Evolutionary conservation across 768 basidiomycete species (phyloP).

Genomic region (Leucocoprinus leucothites): DNA sequence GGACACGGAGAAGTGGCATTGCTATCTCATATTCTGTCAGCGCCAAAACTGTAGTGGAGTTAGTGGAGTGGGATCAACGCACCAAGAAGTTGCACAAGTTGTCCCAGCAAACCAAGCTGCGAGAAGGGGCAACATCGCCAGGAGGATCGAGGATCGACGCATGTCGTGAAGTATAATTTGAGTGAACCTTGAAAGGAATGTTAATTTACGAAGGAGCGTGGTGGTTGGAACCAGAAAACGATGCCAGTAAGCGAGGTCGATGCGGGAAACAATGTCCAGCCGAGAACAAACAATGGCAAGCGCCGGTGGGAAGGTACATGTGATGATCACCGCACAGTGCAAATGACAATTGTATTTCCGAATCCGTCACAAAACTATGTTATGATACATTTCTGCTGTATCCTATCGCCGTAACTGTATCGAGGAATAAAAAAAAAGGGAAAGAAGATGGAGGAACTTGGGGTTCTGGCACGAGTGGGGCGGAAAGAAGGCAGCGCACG

Average conservation of each 20-base stretch:
- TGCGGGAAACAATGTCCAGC: background rate
- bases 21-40: slow-evolving; percentile 21
- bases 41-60: background rate
- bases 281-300: background rate
- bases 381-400: background rate
- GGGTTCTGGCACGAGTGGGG: background rate
- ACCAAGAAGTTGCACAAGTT: slow-evolving; percentile 11
- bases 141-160: background rate
- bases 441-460: background rate
- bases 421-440: background rate
- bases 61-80: background rate
- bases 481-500: slow-evolving; percentile 7
- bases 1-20: slow-evolving; percentile 44
- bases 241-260: background rate
- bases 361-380: background rate
- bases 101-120: slow-evolving; percentile 6
- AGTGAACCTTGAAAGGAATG: background rate
- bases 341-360: background rate
- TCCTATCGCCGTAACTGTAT: background rate
- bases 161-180: background rate
- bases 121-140: slow-evolving; percentile 3
- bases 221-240: background rate
- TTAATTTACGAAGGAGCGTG: background rate
- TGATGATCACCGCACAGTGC: slow-evolving; percentile 1
- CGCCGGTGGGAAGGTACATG: slow-evolving; percentile 9